These are phyloP conservation scores for Paraleonurus japonicus DNA, from an alignment of 257 asterid species.

Conservation along the genomic window DNA sequence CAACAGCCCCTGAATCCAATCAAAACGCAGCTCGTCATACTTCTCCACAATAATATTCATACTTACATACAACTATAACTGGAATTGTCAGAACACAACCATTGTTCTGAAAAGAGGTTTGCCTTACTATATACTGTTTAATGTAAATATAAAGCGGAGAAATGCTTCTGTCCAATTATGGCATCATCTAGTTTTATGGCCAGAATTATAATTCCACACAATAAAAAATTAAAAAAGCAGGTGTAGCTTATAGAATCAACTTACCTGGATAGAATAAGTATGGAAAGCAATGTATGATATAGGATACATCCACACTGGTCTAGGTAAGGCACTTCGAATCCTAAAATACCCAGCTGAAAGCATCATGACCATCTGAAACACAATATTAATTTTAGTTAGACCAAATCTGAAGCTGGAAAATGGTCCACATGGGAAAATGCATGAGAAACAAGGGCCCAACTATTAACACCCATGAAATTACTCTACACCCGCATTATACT, in stretches of 20 bases:
- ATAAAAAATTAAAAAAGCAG: not conserved
- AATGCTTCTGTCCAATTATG: not conserved
- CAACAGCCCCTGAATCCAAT: constrained; percentile 69
- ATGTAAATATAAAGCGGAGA: not conserved
- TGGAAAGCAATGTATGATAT: constrained; percentile 84
- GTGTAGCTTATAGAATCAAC: constrained; percentile 18
- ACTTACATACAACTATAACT: not conserved
- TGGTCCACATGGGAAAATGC: not conserved
- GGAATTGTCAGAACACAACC: too few relatives aligned
- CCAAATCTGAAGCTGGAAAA: not conserved
- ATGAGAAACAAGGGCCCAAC: not conserved
- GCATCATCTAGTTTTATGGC: not conserved
- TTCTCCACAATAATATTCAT: not conserved
- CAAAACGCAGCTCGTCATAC: not conserved
- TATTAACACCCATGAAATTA: too few relatives aligned
- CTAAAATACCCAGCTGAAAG: constrained; percentile 94
- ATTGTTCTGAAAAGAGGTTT: not conserved
- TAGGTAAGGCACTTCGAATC: constrained; percentile 76
- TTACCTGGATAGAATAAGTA: constrained; percentile 89
- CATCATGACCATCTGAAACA: constrained; percentile 80
- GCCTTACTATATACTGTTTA: not conserved
- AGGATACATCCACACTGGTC: constrained; percentile 92
- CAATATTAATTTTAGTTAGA: not conserved
- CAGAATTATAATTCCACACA: not conserved
- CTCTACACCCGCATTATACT: too few relatives aligned